Percentiles rank a stretch among this genome's conserved stretches.
Evolutionary conservation across 805 yeast genomes (phyloP).

Genomic region (Saccharomyces mikatae): DNA sequence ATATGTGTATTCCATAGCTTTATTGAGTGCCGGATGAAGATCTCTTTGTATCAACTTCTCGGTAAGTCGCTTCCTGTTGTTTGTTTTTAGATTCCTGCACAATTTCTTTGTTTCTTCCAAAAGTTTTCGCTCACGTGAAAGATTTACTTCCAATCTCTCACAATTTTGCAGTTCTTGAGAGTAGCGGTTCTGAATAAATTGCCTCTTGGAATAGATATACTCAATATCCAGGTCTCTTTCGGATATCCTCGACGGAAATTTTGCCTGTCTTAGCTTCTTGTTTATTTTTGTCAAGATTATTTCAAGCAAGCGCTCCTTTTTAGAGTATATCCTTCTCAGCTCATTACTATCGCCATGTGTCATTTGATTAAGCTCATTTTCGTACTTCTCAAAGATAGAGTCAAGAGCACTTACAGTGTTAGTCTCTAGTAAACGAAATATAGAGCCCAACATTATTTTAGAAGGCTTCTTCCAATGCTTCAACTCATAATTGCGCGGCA

Average conservation of each 20-base stretch:
- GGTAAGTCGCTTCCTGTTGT: constrained; percentile 11
- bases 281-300: constrained; percentile 21
- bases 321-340: constrained; percentile 9
- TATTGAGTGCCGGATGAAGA: constrained; percentile 24
- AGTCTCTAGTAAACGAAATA: constrained; percentile 20
- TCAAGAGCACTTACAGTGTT: constrained; percentile 19
- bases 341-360: constrained; percentile 9
- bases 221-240: constrained; percentile 25
- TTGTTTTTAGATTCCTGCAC: constrained; percentile 5
- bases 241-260: constrained; percentile 20
- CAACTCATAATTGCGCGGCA: constrained; percentile 16
- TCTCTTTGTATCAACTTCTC: constrained; percentile 15
- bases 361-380: constrained; percentile 12
- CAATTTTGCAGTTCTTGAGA: constrained; percentile 17
- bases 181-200: constrained; percentile 21
- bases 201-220: constrained; percentile 25
- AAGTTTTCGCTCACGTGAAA: constrained; percentile 15
- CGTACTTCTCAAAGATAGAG: constrained; percentile 17
- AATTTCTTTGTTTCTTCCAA: constrained; percentile 11
- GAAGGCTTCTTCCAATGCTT: constrained; percentile 22
- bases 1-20: constrained; percentile 23
- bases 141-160: constrained; percentile 19
- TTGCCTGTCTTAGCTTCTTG: constrained; percentile 13
- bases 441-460: constrained; percentile 9
- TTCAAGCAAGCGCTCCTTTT: constrained; percentile 17